Evolutionary conservation across 2,329 filamentous ascomycete species (phyloP), one percentile per base, ranked within the genome.

Genomic region (Juglanconis sp.): DNA sequence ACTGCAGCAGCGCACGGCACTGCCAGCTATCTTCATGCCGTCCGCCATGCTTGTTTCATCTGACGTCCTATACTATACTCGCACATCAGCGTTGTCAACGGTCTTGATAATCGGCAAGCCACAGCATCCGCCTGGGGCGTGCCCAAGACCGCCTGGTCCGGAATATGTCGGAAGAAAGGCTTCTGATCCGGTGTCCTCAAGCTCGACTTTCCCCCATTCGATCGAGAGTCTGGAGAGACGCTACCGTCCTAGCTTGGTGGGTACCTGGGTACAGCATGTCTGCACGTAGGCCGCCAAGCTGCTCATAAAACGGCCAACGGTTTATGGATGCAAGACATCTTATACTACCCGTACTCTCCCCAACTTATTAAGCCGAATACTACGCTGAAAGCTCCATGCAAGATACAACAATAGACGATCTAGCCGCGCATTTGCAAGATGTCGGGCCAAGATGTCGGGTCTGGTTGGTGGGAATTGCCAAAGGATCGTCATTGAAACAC

Each of bases 401-500:
- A 15, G 36, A 40, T 36, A 52, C 11, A 10, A 36, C n/a, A 44
- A 44, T 24, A 24, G 24, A 30, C 32, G 35, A 57, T 17, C 44
- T 53, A 36, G 31, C 44, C 42, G 13, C 56, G 40, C 31, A 31
- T 8, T 34, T 24, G 24, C 24, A 24, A 24, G 24, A 24, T 24
- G 24, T 24, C 24, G 24, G 24, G 24, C 24, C 46, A 50, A 44
- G 46, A 34, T 42, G 44, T 38, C 57, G 31, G 50, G 40, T 24
- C 46, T 48, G n/a, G 34, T 36, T 53, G 48, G 47, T 53, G 38
- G 31, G 15, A 36, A 30, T 15, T 11, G 34, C 34, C 48, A 38
- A 46, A 52, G 24, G 47, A 34, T 61, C 59, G 50, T 36, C 59
- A 58, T 55, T 58, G 55, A 61, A 58, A 61, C 55, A 24, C 32